These are phyloP conservation scores for Pythium brachiatum DNA, from an alignment of 352 stramenopile genomes.

Conservation along the genomic window DNA sequence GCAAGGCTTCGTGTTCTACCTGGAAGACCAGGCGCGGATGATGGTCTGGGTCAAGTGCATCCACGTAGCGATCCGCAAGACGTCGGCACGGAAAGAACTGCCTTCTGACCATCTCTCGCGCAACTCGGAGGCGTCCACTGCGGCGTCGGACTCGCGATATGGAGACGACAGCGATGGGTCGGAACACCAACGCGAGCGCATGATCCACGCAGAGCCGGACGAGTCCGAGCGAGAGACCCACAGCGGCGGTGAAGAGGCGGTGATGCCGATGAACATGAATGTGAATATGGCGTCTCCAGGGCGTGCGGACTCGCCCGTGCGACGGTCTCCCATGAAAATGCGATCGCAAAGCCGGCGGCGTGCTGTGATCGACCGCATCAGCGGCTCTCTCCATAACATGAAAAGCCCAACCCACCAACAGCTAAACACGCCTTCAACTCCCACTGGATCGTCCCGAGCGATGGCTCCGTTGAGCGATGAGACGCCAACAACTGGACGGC, in stretches of 20 bases:
- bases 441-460: background rate
- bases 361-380: constrained; percentile 2
- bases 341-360: constrained; percentile 12
- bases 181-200: constrained; percentile 17
- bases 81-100: constrained; percentile 24
- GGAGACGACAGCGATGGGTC: constrained; percentile 17
- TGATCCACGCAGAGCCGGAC: constrained; percentile 1
- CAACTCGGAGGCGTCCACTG: constrained; percentile 23
- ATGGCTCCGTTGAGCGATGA: background rate
- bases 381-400: background rate
- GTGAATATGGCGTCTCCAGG: background rate
- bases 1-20: constrained; percentile 73
- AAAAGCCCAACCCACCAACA: constrained; percentile 12
- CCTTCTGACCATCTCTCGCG: constrained; percentile 42
- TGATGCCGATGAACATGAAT: background rate
- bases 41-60: constrained; percentile 79
- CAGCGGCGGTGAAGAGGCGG: background rate
- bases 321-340: constrained; percentile 7
- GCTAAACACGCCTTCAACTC: background rate
- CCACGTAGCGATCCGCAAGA: constrained; percentile 57
- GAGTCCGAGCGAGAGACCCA: constrained; percentile 10
- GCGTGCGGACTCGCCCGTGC: background rate
- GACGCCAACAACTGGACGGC: background rate
- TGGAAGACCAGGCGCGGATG: constrained; percentile 66
- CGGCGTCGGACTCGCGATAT: background rate